Percentiles rank a stretch among this genome's conserved stretches.
These are phyloP conservation scores for Yamadazyma kanchanaburiensis DNA, from an alignment of 1,139 yeast genomes.

Conservation along the genomic window DNA sequence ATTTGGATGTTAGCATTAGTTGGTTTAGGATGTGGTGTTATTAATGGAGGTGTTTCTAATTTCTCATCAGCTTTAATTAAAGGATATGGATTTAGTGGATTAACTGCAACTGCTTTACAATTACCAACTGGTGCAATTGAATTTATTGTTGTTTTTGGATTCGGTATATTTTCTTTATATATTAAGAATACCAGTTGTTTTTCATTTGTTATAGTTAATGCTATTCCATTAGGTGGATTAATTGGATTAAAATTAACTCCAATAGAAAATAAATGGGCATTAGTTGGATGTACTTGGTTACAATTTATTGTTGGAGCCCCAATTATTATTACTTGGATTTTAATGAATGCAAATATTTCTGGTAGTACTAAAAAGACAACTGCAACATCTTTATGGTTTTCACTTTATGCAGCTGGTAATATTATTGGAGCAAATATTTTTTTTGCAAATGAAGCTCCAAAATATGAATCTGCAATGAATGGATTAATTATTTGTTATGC, in stretches of 20 bases:
- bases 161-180: conserved; percentile 20
- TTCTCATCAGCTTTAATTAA: conserved; percentile 23
- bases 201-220: conserved; percentile 17
- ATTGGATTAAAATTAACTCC: conserved; percentile 18
- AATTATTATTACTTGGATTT: conserved; percentile 28
- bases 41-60: conserved; percentile 28
- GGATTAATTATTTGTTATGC: conserved; percentile 24
- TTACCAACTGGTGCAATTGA: conserved; percentile 32
- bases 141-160: conserved; percentile 25
- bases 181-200: conserved; percentile 17
- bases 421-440: conserved; percentile 29
- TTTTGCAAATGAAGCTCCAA: conserved; percentile 26
- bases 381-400: conserved; percentile 24
- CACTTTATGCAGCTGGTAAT: conserved; percentile 27
- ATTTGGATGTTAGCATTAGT: conserved; percentile 25
- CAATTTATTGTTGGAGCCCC: conserved; percentile 32
- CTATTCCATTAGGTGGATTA: conserved; percentile 22
- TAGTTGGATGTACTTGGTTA: conserved; percentile 33
- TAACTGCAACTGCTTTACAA: conserved; percentile 23
- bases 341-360: conserved; percentile 21
- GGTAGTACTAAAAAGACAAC: conserved; percentile 25
- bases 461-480: conserved; percentile 19
- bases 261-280: conserved; percentile 18
- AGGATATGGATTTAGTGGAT: conserved; percentile 25
- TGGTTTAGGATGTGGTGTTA: conserved; percentile 23